phyloP scores from a whole-genome alignment of 2,329 filamentous ascomycete genomes.

The Ophiosphaerella korrae region DNA sequence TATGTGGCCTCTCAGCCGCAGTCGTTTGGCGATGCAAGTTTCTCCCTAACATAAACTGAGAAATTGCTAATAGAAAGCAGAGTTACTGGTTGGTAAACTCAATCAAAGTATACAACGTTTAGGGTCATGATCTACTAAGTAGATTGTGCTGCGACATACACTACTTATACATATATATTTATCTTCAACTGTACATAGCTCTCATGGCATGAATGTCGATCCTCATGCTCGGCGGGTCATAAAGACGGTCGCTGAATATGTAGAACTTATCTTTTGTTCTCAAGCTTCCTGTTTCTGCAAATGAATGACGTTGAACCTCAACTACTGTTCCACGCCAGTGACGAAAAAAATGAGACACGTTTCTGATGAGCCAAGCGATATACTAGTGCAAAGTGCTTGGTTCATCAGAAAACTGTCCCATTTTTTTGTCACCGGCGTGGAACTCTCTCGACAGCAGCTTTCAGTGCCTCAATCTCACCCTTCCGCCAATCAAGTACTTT shows the following conservation, averaged over 20 bases:
- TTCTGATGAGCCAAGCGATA: too few relatives aligned
- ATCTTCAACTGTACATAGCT: background rate
- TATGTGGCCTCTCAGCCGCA: conserved; percentile 48
- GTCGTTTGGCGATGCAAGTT: conserved; percentile 43
- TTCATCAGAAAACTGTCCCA: background rate
- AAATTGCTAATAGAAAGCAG: conserved; percentile 19
- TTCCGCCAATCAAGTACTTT: conserved; percentile 42
- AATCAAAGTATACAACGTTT: conserved; percentile 46
- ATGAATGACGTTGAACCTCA: background rate
- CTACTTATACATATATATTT: background rate
- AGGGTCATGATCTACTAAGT: background rate
- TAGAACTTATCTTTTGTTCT: background rate
- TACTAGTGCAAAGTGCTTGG: too few relatives aligned
- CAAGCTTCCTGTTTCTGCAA: background rate
- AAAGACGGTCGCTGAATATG: background rate
- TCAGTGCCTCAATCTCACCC: conserved; percentile 37
- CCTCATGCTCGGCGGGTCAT: background rate
- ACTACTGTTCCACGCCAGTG: too few relatives aligned
- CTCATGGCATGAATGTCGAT: too few relatives aligned
- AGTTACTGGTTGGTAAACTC: conserved; percentile 49
- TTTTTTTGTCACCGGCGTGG: too few relatives aligned
- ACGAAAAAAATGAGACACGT: too few relatives aligned
- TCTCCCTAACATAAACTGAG: accelerated
- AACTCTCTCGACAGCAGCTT: conserved; percentile 20
- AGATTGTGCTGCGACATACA: background rate